Evolutionary conservation across 176 grass and related monocot species (phyloP).

Genomic region (Cenchrus fungigraminus): DNA sequence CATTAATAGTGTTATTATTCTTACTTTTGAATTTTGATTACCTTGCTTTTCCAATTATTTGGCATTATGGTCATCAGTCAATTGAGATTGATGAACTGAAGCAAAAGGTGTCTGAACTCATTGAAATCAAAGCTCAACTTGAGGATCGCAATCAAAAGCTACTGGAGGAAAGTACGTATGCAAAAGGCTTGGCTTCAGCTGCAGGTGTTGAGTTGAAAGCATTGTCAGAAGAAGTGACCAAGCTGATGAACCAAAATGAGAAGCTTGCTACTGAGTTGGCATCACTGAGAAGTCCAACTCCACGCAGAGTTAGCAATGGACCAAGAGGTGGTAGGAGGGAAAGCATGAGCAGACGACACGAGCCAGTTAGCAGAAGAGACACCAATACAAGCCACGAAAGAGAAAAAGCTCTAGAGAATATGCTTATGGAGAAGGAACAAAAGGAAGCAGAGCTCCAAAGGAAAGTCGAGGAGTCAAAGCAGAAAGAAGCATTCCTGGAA

Average conservation of each 20-base stretch:
- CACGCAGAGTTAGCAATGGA: conserved; percentile 71
- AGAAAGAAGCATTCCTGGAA: conserved; percentile 90
- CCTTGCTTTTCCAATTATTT: not conserved
- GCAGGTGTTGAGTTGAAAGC: conserved; percentile 98
- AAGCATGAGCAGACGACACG: conserved; percentile 65
- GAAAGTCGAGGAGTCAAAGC: conserved; percentile 83
- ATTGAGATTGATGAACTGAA: conserved; percentile 76
- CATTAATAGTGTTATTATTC: conserved; percentile 9
- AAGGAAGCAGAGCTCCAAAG: conserved; percentile 85
- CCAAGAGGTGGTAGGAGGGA: conserved; percentile 68
- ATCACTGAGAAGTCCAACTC: conserved; percentile 67
- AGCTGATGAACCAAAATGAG: conserved; percentile 99
- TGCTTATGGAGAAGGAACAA: conserved; percentile 71
- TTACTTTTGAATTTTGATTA: conserved; percentile 11
- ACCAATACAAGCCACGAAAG: conserved; percentile 63
- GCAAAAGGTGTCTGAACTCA: conserved; percentile 67
- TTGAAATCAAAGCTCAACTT: conserved; percentile 69
- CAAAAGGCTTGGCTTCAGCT: conserved; percentile 95
- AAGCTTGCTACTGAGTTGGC: conserved; percentile 78
- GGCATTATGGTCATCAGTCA: conserved; percentile 40
- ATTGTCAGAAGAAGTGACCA: conserved; percentile 96
- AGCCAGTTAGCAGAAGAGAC: conserved; percentile 71
- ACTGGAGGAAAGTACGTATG: conserved; percentile 92
- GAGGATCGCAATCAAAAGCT: conserved; percentile 85
- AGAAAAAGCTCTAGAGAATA: conserved; percentile 64